Evolutionary conservation across 2,329 filamentous ascomycete species (phyloP).

Genomic region (Xylaria sp.): DNA sequence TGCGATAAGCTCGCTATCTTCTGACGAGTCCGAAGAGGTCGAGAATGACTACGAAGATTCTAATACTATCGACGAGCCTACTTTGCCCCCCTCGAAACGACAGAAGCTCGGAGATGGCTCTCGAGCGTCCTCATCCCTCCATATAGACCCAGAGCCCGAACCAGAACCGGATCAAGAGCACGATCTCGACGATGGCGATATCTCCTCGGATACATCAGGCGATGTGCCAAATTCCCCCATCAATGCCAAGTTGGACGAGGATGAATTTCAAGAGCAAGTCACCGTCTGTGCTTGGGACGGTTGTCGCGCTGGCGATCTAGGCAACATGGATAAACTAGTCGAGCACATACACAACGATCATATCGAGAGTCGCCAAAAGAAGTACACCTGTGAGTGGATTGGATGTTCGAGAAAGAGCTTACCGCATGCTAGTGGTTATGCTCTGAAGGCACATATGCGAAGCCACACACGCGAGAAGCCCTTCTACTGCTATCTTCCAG

Average conservation of each 20-base stretch:
- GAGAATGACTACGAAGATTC: conserved; percentile 42
- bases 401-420: conserved; percentile 88
- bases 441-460: conserved; percentile 94
- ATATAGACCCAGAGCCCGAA: conserved; percentile 54
- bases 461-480: conserved; percentile 98
- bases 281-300: conserved; percentile 80
- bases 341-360: conserved; percentile 91
- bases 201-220: conserved; percentile 90
- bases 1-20: conserved; percentile 42
- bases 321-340: conserved; percentile 82
- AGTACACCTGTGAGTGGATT: conserved; percentile 97
- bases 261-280: conserved; percentile 78
- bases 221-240: conserved; percentile 76
- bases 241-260: conserved; percentile 72
- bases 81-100: conserved; percentile 44
- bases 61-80: conserved; percentile 36
- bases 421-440: conserved; percentile 93
- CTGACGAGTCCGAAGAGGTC: conserved; percentile 41
- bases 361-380: conserved; percentile 91
- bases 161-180: conserved; percentile 49
- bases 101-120: conserved; percentile 45
- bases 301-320: conserved; percentile 71
- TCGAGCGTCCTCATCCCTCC: conserved; percentile 54
- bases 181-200: conserved; percentile 64
- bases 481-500: conserved; percentile 93